Evolutionary conservation across 2,329 filamentous ascomycete genomes (phyloP), one percentile per base, ranked within the genome.

Genomic region (Cladosporium cucumerinum): DNA sequence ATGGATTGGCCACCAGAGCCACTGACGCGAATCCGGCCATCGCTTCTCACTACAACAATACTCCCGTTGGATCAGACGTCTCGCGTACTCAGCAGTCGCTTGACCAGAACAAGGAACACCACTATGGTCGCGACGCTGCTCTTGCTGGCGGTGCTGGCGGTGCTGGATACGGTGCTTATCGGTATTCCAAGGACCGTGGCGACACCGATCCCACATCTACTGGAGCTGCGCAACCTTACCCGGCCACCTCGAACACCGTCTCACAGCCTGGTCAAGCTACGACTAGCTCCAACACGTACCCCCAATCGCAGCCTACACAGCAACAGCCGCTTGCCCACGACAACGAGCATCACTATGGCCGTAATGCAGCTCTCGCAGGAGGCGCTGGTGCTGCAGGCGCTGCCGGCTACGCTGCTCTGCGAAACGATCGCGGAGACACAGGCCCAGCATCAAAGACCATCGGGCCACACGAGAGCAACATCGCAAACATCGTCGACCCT

Each of bases 1-100:
- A 28, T 32, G 78, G 78, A n/a, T 71, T 70, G 61, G 77, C 76
- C 5, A 64, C 69, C 12, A 76, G 76, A n/a, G 78, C 78, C 2
- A 78, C 74, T 1, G 78, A 80, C 67, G 77, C 70, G 0, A 51
- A 36, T 11, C 32, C 54, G 25, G 48, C 52, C 5, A 62, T 62
- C 46, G 48, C 49, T 46, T 51, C 49, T 6, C 39, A 55, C 12
- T 30, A 51, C n/a, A 46, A 21, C 39, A 21, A 46, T 16, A 6
- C 26, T 14, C 51, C 26, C 12, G 18, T 28, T 16, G 23, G 23
- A 14, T 25, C 25, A 25, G 48, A 25, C 12, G 48, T 10, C 48
- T 26, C 23, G 0, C 48, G 48, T 21, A 5, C 48, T n/a, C 51
- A 54, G 18, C n/a, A 46, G 51, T n/a, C 60, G 4, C 23, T 30